Evolutionary conservation across 768 basidiomycete species (phyloP).

Genomic region (Leccinum truebloodii): DNA sequence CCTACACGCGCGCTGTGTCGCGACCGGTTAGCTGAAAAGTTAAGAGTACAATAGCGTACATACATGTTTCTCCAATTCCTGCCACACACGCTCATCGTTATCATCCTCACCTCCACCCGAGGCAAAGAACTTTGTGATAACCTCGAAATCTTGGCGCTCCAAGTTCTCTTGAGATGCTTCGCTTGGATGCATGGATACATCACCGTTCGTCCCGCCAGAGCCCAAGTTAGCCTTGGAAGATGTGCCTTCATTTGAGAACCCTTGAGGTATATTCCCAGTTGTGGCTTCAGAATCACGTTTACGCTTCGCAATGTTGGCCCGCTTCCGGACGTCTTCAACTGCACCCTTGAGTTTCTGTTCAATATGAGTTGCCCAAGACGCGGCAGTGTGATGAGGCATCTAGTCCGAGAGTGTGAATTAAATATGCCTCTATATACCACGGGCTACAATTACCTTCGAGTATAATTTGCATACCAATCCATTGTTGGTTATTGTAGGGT

Average conservation of each 20-base stretch:
- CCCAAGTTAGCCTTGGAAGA: slow-evolving; percentile 4
- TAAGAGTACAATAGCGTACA: slow-evolving; percentile 12
- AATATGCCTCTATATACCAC: background rate
- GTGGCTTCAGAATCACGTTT: slow-evolving; percentile 32
- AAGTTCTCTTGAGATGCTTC: slow-evolving; percentile 11
- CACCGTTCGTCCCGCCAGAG: background rate
- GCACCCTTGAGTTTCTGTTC: slow-evolving; percentile 32
- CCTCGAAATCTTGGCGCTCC: slow-evolving; percentile 46
- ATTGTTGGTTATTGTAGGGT: slow-evolving; percentile 44
- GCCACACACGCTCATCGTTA: slow-evolving; percentile 54
- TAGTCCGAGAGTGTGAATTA: slow-evolving; percentile 26
- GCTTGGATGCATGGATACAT: background rate
- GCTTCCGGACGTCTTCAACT: slow-evolving; percentile 51
- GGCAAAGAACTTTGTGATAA: slow-evolving; percentile 57
- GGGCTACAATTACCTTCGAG: slow-evolving; percentile 43
- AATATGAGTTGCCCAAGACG: slow-evolving; percentile 53
- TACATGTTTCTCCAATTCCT: slow-evolving; percentile 48
- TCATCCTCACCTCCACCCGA: slow-evolving; percentile 49
- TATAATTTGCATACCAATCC: slow-evolving; percentile 42
- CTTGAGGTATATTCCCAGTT: background rate
- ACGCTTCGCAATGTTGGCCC: slow-evolving; percentile 50
- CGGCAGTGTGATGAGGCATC: slow-evolving; percentile 59
- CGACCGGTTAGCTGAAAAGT: slow-evolving; percentile 1
- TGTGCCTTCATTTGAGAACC: background rate
- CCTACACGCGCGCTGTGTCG: slow-evolving; percentile 39